Evolutionary conservation across 495 filamentous ascomycete species (phyloP), one percentile per base, ranked within the genome.

Genomic region (Eremomyces bilateralis): DNA sequence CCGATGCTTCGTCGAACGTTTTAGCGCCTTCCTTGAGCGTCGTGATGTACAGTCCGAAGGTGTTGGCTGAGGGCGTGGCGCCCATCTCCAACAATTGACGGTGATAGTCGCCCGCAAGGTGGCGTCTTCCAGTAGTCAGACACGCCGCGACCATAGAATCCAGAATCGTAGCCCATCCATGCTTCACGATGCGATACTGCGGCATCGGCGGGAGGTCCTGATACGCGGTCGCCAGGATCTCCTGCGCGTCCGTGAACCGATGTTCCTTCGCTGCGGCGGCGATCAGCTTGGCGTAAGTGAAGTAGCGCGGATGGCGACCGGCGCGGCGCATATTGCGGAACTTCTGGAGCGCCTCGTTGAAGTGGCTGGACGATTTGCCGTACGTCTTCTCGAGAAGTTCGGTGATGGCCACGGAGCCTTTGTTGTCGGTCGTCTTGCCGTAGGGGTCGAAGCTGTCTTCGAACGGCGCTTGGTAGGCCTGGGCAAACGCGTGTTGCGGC

Each of bases 1-100:
- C 88, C 10, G 81, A 78, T 25, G 88, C 88, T 52, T 97, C 88
- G 48, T 97, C 88, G 36, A 92, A 93, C 1, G 81, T 94, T 66
- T 92, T 91, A 46, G 82, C 79, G 0, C 83, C 88, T 45, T 91
- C 83, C 57, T 93, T 92, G 37, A 95, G 61, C 2, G 85, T 95
- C 17, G 91, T 94, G 57, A 97, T 97, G 62, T 95, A 97, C 3
- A 95, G 67, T 33, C 88, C 88, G 42, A 85, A 97, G 6, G 88
- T 97, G 60, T 97, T 97, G 33, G 88, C 90, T 1, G 88, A 83
- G 21, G 90, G 90, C 15, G 82, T 76, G 44, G 72, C 69, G 32
- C 85, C 83, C 60, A 93, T 79, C 25, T 77, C 69, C 3, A 81
- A 65, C 38, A 97, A 66, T 46, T 97, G 81, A 46, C 82, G 71